phyloP scores from a whole-genome alignment of 768 basidiomycete species.

The Psilocybe azurescens region DNA sequence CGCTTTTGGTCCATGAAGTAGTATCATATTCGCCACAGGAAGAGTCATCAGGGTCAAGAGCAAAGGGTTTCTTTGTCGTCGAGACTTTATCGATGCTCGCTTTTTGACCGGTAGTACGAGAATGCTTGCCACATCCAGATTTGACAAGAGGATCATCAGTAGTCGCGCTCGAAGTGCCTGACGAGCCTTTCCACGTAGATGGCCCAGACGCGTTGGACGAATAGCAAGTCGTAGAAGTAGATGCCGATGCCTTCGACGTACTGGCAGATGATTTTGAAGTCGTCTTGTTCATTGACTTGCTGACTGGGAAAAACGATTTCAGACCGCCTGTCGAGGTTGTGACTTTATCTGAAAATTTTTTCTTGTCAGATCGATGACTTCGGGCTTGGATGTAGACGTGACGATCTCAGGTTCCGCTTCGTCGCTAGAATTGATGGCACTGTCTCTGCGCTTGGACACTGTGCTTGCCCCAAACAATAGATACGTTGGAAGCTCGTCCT shows the following conservation, averaged over 20 bases:
- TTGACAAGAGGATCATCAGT: neutral
- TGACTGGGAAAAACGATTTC: conserved; percentile 24
- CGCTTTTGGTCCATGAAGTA: neutral
- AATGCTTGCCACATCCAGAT: neutral
- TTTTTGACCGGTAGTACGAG: neutral
- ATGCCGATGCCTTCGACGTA: neutral
- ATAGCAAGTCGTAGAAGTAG: neutral
- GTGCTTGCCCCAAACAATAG: neutral
- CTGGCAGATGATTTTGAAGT: neutral
- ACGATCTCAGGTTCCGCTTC: neutral
- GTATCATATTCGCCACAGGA: conserved; percentile 8
- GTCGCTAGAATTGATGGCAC: neutral
- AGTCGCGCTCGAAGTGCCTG: neutral
- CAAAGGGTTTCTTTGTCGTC: neutral
- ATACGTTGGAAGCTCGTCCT: conserved; percentile 1
- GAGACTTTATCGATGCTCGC: neutral
- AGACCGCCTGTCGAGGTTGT: conserved; percentile 1
- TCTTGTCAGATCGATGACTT: conserved; percentile 19
- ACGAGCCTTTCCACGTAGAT: neutral
- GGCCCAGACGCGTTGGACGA: neutral
- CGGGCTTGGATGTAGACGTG: neutral
- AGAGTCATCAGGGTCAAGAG: neutral
- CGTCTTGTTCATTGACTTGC: conserved; percentile 4
- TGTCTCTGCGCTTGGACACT: neutral
- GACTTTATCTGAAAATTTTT: conserved; percentile 8